These are phyloP conservation scores for Aaosphaeria arxii DNA, from an alignment of 2,329 filamentous ascomycete species.

Conservation along the genomic window DNA sequence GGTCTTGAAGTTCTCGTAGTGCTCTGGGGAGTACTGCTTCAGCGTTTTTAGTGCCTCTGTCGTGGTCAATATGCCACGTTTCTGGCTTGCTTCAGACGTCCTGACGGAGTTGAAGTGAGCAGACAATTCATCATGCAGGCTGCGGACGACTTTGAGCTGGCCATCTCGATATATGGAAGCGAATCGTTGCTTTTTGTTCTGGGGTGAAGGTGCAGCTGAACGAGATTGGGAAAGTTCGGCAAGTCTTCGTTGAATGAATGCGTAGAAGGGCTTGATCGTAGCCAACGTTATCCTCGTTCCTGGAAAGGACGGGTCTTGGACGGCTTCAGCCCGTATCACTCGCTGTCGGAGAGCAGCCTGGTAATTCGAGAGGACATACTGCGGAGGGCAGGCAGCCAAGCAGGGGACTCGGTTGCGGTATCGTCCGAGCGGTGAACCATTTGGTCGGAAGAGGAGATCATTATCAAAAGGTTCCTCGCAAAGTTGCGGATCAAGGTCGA, in stretches of 20 bases:
- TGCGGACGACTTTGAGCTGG: slow-evolving; percentile 32
- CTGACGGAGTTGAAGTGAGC: neutral
- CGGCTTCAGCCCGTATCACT: slow-evolving; percentile 10
- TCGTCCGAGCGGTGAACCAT: slow-evolving; percentile 28
- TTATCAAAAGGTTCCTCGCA: slow-evolving; percentile 17
- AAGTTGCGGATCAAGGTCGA: slow-evolving; percentile 21
- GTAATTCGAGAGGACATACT: slow-evolving; percentile 31
- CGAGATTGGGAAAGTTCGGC: slow-evolving; percentile 12
- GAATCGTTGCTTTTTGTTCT: slow-evolving; percentile 39
- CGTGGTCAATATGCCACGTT: neutral
- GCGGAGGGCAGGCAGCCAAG: slow-evolving; percentile 33
- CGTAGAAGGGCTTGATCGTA: slow-evolving; percentile 19
- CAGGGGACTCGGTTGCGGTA: slow-evolving; percentile 27
- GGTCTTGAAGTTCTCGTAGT: neutral
- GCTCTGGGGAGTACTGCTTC: neutral
- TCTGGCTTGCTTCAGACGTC: neutral
- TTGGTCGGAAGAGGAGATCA: slow-evolving; percentile 32
- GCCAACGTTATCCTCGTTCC: slow-evolving; percentile 18
- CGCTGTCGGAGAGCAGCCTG: slow-evolving; percentile 20
- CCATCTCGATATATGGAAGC: slow-evolving; percentile 44
- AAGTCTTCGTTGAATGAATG: slow-evolving; percentile 20
- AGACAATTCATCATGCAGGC: neutral
- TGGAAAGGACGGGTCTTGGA: slow-evolving; percentile 11
- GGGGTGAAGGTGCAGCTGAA: neutral
- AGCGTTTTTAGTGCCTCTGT: neutral